Evolutionary conservation across 306 rosid genomes (phyloP), one percentile per base, ranked within the genome.

Genomic region (Dalbergia cultrata): DNA sequence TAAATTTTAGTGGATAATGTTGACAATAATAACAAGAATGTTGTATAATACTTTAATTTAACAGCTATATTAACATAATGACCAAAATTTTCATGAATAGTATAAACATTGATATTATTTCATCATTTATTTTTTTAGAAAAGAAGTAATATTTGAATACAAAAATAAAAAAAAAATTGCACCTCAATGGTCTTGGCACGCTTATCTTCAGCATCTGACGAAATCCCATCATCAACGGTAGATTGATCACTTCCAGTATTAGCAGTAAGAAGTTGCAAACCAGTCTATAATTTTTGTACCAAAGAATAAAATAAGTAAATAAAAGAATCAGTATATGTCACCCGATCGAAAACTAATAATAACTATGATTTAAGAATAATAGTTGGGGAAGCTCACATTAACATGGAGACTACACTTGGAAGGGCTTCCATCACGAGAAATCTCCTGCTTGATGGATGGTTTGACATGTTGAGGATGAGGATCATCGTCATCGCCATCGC

Each of bases 221-320:
- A 88, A 75, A 85, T 21, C 76, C 91, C 97, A 84, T 92, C 91
- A 57, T 87, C 91, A 57, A 87, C 85, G 47, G 78, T 90, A 16
- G 97, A 92, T 74, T 88, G 87, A 81, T 88, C 92, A 37, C 92
- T 88, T 58, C 88, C 84, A 7, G 86, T 81, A 37, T 90, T 90
- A 6, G 87, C 89, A 70, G 90, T 88, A 9, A 87, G 88, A 62
- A 92, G 94, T 70, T 81, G 92, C 44, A 92, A 76, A 22, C 90
- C 89, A 17, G 87, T 92, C 97, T 92, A 66, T 17, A 14, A 39
- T 75, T 22, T 13, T 39, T n/a, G 13, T 31, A 39, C 50, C 33
- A 9, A 39, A 39, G 14, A 33, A 61, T 5, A 61, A 3, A 1
- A 8, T 26, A 26, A 26, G 31, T 2, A 22, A 22, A 22, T 22